Conservation (phyloP, 2,329 filamentous ascomycete species). For the Aspergillus sp. region DNA sequence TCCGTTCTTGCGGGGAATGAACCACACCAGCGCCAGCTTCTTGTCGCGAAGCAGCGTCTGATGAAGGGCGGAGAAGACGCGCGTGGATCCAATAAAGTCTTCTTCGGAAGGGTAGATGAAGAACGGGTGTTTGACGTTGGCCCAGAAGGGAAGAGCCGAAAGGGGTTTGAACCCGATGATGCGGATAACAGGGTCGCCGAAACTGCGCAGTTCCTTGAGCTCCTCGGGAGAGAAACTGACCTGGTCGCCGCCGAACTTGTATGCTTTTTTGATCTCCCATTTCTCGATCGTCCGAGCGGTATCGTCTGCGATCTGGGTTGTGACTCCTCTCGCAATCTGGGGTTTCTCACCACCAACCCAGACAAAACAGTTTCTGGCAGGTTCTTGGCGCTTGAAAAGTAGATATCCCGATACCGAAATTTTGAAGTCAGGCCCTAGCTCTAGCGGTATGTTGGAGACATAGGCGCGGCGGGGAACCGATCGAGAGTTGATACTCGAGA, state of each 20-base stretch:
- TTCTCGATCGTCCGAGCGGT: slow-evolving; percentile 75
- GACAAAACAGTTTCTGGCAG: slow-evolving; percentile 79
- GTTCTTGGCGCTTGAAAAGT: slow-evolving; percentile 77
- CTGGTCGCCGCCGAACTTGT: slow-evolving; percentile 91
- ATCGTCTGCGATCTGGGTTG: slow-evolving; percentile 73
- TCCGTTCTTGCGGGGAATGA: slow-evolving; percentile 76
- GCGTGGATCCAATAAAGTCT: slow-evolving; percentile 83
- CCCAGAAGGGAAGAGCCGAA: slow-evolving; percentile 73
- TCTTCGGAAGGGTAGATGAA: slow-evolving; percentile 95
- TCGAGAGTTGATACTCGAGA: slow-evolving; percentile 88
- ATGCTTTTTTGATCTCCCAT: slow-evolving; percentile 81
- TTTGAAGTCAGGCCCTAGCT: slow-evolving; percentile 76
- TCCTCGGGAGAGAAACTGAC: slow-evolving; percentile 85
- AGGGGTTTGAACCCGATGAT: slow-evolving; percentile 93
- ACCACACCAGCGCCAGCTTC: slow-evolving; percentile 87
- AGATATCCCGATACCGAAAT: slow-evolving; percentile 96
- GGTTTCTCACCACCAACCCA: slow-evolving; percentile 83
- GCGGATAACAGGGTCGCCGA: slow-evolving; percentile 77
- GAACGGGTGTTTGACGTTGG: slow-evolving; percentile 77
- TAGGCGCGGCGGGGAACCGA: slow-evolving; percentile 80
- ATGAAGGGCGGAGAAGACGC: slow-evolving; percentile 88
- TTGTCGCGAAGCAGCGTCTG: slow-evolving; percentile 76
- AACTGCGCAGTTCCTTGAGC: slow-evolving; percentile 71
- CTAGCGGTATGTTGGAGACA: slow-evolving; percentile 82
- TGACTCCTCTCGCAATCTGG: slow-evolving; percentile 73